Conservation (phyloP, 2,329 filamentous ascomycete species). For the Gnomoniopsis sp. region DNA sequence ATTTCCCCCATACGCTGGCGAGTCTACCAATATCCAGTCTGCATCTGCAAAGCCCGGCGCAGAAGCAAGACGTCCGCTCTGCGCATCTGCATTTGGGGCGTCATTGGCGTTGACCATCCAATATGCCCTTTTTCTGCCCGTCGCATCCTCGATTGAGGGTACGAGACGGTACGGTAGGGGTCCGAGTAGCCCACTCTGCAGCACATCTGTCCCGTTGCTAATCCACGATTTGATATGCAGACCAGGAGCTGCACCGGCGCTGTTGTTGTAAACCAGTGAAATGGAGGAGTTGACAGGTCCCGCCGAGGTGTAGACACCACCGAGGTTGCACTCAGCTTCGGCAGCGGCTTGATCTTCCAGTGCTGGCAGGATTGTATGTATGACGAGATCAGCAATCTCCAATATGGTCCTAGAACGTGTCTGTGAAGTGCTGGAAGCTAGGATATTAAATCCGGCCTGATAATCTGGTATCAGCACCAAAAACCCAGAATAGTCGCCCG, state of each 20-base stretch:
- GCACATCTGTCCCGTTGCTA: conserved; percentile 19
- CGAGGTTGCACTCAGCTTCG: conserved; percentile 25
- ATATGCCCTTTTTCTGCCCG: conserved; percentile 15
- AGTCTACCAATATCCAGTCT: conserved; percentile 21
- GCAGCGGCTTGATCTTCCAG: conserved; percentile 25
- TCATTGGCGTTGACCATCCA: conserved; percentile 18
- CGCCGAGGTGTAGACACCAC: conserved; percentile 23
- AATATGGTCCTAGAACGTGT: conserved; percentile 16
- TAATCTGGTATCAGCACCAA: conserved; percentile 33
- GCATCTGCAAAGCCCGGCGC: conserved; percentile 18
- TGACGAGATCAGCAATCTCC: conserved; percentile 27
- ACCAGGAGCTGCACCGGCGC: conserved; percentile 18
- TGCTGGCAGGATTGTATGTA: conserved; percentile 22
- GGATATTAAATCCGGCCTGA: conserved; percentile 31
- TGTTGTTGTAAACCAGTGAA: conserved; percentile 21
- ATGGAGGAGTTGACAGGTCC: conserved; percentile 18
- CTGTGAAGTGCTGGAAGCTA: conserved; percentile 22
- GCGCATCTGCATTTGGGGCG: conserved; percentile 5
- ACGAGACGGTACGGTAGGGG: conserved; percentile 12
- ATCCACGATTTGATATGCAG: conserved; percentile 21
- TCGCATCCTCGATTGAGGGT: conserved; percentile 16
- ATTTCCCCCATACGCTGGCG: conserved; percentile 19
- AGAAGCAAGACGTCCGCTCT: conserved; percentile 18
- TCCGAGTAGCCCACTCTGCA: conserved; percentile 1
- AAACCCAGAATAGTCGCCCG: conserved; percentile 30